Evolutionary conservation across 495 filamentous ascomycete genomes (phyloP).

Genomic region (Neurospora hispaniola): DNA sequence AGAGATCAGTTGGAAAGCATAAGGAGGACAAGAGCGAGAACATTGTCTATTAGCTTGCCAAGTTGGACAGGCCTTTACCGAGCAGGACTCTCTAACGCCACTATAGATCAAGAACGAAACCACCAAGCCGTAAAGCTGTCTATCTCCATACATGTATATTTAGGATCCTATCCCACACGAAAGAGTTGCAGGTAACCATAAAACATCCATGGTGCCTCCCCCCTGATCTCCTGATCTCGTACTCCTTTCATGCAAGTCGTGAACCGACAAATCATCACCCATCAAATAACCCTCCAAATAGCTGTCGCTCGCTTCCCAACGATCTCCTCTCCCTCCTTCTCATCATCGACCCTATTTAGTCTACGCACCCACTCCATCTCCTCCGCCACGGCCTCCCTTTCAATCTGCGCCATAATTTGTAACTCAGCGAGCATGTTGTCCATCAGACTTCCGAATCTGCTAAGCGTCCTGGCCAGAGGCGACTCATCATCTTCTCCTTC

Average conservation of each 20-base stretch:
- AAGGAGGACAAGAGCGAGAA: too few species aligned
- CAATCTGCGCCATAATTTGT: conserved; percentile 35
- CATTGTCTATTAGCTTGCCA: too few species aligned
- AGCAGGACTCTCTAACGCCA: too few species aligned
- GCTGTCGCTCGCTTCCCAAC: conserved; percentile 17
- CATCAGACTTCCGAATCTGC: conserved; percentile 28
- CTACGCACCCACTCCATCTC: conserved; percentile 39
- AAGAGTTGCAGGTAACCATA: background rate
- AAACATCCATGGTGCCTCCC: background rate
- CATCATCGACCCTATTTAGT: conserved; percentile 29
- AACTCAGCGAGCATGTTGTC: conserved; percentile 40
- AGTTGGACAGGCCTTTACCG: too few species aligned
- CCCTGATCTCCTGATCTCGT: background rate
- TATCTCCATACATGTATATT: background rate
- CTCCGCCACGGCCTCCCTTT: conserved; percentile 30
- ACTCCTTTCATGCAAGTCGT: background rate
- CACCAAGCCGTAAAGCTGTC: background rate
- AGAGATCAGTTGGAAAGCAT: too few species aligned
- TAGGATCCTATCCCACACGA: background rate
- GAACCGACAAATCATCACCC: background rate
- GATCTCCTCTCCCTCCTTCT: background rate
- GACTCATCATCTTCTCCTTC: conserved; percentile 11
- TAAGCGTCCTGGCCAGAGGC: conserved; percentile 28
- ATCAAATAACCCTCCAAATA: conserved; percentile 22
- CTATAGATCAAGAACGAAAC: too few species aligned